A percentile compares a stretch with the other conserved stretches of the same genome.
phyloP scores from a whole-genome alignment of 805 yeast species.

The Kazachstania taianensis region DNA sequence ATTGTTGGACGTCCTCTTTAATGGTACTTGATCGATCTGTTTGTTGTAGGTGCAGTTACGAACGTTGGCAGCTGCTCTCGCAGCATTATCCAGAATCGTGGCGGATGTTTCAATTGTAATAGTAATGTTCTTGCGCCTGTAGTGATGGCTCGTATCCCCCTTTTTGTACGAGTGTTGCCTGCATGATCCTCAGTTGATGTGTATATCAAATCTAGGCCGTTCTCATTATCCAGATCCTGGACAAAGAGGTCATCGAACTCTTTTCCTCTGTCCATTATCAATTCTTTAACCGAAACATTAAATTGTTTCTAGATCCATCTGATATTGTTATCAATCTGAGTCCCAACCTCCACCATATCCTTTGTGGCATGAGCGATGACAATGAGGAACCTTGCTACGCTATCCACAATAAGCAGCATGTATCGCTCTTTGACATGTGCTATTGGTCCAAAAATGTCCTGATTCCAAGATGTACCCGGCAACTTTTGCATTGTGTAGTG shows the following conservation, averaged over 20 bases:
- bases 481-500: not conserved
- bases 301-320: constrained; percentile 3
- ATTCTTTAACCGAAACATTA: constrained; percentile 3
- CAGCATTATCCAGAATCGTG: constrained; percentile 5
- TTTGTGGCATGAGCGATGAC: constrained; percentile 1
- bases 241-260: too few species aligned
- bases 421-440: not conserved
- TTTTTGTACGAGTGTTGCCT: constrained; percentile 5
- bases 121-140: constrained; percentile 3
- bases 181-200: constrained; percentile 6
- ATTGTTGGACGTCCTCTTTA: not conserved
- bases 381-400: constrained; percentile 5
- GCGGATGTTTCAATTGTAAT: constrained; percentile 1
- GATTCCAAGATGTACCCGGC: constrained; percentile 8
- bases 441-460: constrained; percentile 6
- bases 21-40: not conserved
- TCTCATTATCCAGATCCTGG: not conserved
- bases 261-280: constrained; percentile 6
- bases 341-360: not conserved
- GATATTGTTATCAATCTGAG: constrained; percentile 4
- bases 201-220: constrained; percentile 1
- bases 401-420: constrained; percentile 8
- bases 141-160: constrained; percentile 2
- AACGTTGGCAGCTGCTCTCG: constrained; percentile 1
- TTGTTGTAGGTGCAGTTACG: constrained; percentile 3